phyloP scores from a whole-genome alignment of 2,329 filamentous ascomycete species.

The Aspergillus tubingensis region DNA sequence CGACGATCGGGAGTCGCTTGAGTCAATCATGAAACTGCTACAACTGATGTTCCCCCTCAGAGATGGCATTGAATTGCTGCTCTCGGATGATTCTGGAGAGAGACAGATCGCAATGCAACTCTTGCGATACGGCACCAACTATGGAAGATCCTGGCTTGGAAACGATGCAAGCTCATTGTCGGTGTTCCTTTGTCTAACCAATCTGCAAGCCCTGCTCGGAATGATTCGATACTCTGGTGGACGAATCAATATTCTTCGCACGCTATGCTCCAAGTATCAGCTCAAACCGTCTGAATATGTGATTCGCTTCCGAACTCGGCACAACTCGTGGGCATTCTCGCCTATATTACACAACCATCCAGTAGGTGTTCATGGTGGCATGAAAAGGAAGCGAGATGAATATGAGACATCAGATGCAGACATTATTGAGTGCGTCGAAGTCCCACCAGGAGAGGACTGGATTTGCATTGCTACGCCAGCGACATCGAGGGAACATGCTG shows the following conservation, averaged over 20 bases:
- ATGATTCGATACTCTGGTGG: neutral
- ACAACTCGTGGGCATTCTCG: neutral
- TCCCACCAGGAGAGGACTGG: neutral
- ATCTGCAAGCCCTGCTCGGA: neutral
- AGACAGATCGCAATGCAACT: constrained; percentile 4
- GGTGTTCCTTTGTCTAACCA: neutral
- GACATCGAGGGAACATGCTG: neutral
- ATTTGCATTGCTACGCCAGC: neutral
- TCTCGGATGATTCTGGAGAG: neutral
- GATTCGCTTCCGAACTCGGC: neutral
- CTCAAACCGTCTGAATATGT: neutral
- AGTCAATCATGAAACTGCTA: neutral
- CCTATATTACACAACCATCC: neutral
- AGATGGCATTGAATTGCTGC: neutral
- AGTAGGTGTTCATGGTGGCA: neutral
- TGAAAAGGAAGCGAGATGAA: neutral
- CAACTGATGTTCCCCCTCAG: neutral
- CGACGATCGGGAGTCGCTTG: neutral
- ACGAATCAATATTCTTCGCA: neutral
- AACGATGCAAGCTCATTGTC: neutral
- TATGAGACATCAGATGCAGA: neutral
- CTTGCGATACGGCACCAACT: constrained; percentile 6
- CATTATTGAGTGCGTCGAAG: neutral
- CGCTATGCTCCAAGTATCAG: neutral
- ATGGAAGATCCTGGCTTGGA: constrained; percentile 1